Conservation (phyloP, 495 filamentous ascomycete genomes). For the Podospora appendiculata region DNA sequence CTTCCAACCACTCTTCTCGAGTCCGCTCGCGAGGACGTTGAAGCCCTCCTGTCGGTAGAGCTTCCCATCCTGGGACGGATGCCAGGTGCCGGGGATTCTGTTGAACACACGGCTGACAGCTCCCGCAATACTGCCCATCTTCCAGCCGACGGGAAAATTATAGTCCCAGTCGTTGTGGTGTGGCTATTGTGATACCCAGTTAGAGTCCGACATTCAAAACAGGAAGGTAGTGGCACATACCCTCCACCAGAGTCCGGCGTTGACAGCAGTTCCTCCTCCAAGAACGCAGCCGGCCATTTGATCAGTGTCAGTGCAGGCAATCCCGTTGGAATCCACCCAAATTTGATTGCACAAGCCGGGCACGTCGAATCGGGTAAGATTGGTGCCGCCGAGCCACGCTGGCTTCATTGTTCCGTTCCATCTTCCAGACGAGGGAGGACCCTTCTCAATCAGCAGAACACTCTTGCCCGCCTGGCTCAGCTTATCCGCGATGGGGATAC, state of each 20-base stretch:
- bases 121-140: constrained; percentile 50
- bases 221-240: constrained; percentile 8
- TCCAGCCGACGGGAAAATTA: constrained; percentile 71
- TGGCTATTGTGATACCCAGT: constrained; percentile 12
- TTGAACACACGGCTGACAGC: constrained; percentile 55
- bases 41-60: constrained; percentile 62
- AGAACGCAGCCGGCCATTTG: constrained; percentile 71
- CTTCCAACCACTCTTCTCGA: constrained; percentile 53
- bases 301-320: constrained; percentile 59
- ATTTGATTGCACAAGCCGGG: constrained; percentile 67
- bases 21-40: constrained; percentile 47
- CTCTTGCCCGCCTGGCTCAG: constrained; percentile 53
- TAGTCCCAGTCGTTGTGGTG: constrained; percentile 57
- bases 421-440: constrained; percentile 50
- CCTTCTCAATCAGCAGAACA: constrained; percentile 59
- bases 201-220: neutral
- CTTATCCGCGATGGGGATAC: constrained; percentile 56
- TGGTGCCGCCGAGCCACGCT: constrained; percentile 54
- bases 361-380: constrained; percentile 67
- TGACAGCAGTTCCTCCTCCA: constrained; percentile 66
- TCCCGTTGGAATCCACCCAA: constrained; percentile 52
- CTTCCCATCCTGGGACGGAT: constrained; percentile 59
- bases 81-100: constrained; percentile 60
- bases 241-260: constrained; percentile 54
- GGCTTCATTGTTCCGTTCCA: constrained; percentile 53